Evolutionary conservation across 805 yeast species (phyloP).

Genomic region (Cyberlindnera maritima): DNA sequence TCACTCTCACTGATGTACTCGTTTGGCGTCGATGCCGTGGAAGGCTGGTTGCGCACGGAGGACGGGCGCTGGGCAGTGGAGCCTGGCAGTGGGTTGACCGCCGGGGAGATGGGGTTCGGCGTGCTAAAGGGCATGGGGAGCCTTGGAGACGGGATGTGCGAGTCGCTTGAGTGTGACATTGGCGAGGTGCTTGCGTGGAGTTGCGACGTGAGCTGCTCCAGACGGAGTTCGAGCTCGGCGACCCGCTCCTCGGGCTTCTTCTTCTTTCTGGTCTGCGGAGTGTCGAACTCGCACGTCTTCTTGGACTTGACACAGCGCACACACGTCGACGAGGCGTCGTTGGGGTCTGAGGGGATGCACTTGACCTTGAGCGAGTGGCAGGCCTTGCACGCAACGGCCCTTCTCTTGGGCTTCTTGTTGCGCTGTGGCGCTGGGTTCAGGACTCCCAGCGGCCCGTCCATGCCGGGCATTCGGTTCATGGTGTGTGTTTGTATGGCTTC

Average conservation of each 20-base stretch:
- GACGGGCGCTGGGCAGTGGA: constrained; percentile 9
- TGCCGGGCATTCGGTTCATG: too few relatives aligned
- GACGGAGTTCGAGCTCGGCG: constrained; percentile 32
- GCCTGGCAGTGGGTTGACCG: neutral
- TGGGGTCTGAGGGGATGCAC: constrained; percentile 68
- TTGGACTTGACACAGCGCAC: constrained; percentile 65
- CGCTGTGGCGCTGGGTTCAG: neutral
- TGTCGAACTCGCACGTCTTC: constrained; percentile 64
- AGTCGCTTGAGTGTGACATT: constrained; percentile 9
- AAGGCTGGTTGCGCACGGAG: constrained; percentile 4
- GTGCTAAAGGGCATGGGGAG: neutral
- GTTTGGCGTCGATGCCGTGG: neutral
- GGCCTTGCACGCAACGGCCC: constrained; percentile 60
- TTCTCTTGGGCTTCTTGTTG: constrained; percentile 18
- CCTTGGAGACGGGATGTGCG: too few relatives aligned
- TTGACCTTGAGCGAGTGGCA: constrained; percentile 84
- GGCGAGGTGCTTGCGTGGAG: constrained; percentile 9
- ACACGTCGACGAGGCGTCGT: constrained; percentile 65
- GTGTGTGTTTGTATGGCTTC: too few relatives aligned
- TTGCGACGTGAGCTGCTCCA: constrained; percentile 25
- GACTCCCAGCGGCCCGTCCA: neutral
- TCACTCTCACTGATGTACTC: constrained; percentile 12
- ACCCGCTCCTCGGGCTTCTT: constrained; percentile 32
- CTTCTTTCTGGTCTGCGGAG: constrained; percentile 53
- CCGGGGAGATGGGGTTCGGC: constrained; percentile 3